These are phyloP conservation scores for Bruguiera hainesii DNA, from an alignment of 441 rosid genomes.

Conservation along the genomic window DNA sequence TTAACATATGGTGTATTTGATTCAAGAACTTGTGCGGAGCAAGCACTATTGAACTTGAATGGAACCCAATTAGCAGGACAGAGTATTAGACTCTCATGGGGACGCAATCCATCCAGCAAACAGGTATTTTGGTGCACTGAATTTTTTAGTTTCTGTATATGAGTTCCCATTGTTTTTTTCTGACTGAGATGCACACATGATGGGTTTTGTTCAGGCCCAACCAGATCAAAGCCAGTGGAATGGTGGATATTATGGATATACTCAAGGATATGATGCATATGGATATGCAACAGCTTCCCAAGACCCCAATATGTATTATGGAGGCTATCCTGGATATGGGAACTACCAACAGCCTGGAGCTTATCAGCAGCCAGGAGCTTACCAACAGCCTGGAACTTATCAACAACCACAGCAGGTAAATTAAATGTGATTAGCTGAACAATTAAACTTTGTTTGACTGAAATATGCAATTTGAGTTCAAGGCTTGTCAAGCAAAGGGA, in stretches of 20 bases:
- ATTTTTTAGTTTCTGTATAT: not conserved
- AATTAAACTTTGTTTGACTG: too few species aligned
- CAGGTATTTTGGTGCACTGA: conserved; percentile 45
- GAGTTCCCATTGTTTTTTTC: conserved; percentile 13
- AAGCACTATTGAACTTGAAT: conserved; percentile 67
- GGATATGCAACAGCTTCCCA: conserved; percentile 88
- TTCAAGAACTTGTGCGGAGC: conserved; percentile 74
- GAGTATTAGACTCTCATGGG: conserved; percentile 90
- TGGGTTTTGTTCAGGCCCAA: conserved; percentile 42
- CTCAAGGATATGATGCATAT: conserved; percentile 88
- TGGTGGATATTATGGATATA: conserved; percentile 73
- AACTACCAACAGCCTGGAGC: conserved; percentile 79
- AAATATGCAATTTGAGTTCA: too few species aligned
- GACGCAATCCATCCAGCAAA: conserved; percentile 89
- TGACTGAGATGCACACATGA: not conserved
- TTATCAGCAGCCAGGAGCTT: conserved; percentile 63
- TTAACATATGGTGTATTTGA: not conserved
- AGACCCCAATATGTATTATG: conserved; percentile 84
- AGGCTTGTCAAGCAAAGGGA: too few species aligned
- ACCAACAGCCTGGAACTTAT: conserved; percentile 79
- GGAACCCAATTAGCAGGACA: conserved; percentile 88
- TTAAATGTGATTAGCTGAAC: not conserved
- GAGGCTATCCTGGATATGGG: conserved; percentile 82
- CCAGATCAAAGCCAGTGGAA: conserved; percentile 86
- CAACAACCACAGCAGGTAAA: conserved; percentile 86